phyloP scores from a whole-genome alignment of 371 early-diverging fungal species.

The Syncephalastrum sp. region DNA sequence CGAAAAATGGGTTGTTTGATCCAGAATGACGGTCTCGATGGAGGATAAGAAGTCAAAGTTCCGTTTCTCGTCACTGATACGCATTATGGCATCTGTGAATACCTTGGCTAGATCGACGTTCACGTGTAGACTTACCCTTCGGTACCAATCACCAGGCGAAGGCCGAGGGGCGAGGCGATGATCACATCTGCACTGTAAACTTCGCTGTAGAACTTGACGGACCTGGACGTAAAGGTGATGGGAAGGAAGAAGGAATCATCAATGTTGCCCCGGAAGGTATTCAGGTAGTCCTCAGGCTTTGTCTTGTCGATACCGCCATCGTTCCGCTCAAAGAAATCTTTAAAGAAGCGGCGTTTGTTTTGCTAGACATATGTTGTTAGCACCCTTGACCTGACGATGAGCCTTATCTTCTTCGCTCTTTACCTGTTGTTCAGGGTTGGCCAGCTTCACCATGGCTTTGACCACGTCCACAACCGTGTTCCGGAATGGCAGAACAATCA shows the following conservation, averaged over 20 bases:
- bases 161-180: constrained; percentile 90
- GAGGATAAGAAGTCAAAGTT: constrained; percentile 94
- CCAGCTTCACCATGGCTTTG: constrained; percentile 69
- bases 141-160: constrained; percentile 82
- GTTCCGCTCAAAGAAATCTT: constrained; percentile 66
- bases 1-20: constrained; percentile 80
- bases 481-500: constrained; percentile 89
- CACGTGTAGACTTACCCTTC: constrained; percentile 54
- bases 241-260: constrained; percentile 97
- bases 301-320: constrained; percentile 59
- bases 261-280: constrained; percentile 90
- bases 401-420: background rate
- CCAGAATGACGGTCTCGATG: constrained; percentile 87
- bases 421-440: constrained; percentile 76
- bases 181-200: constrained; percentile 92
- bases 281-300: constrained; percentile 82
- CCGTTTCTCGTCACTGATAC: constrained; percentile 70
- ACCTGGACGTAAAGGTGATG: constrained; percentile 82
- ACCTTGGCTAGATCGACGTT: background rate
- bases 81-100: background rate
- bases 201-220: constrained; percentile 82
- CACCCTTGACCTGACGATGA: background rate
- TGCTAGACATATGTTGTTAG: constrained; percentile 30
- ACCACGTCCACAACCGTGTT: constrained; percentile 82
- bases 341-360: constrained; percentile 77